Evolutionary conservation across 768 basidiomycete species (phyloP), one percentile per base, ranked within the genome.

Genomic region (Collybiopsis luxurians): DNA sequence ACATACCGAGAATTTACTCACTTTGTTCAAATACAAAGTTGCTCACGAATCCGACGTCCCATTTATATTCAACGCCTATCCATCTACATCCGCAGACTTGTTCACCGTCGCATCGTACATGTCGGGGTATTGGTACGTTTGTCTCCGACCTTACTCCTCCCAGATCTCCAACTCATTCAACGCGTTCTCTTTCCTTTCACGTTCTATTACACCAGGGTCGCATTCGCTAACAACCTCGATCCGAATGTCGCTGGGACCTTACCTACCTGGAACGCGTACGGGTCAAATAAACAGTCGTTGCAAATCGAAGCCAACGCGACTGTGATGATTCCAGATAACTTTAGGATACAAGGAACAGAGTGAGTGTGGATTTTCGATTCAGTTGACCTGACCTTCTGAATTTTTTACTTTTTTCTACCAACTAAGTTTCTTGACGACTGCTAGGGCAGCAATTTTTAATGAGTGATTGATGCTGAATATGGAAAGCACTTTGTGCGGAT

Each of bases 151-250:
- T 26, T 2, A 26, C 1, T 9, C 15, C n/a, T n/a, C n/a, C n/a
- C n/a, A n/a, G n/a, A n/a, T n/a, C n/a, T n/a, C n/a, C n/a, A n/a
- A n/a, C n/a, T n/a, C n/a, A n/a, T n/a, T n/a, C n/a, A n/a, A n/a
- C n/a, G n/a, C n/a, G n/a, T n/a, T n/a, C n/a, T n/a, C n/a, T n/a
- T n/a, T n/a, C n/a, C n/a, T n/a, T n/a, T n/a, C n/a, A n/a, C n/a
- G n/a, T n/a, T n/a, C n/a, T n/a, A n/a, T n/a, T n/a, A n/a, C n/a
- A n/a, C n/a, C n/a, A 67, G 69, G 69, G 60, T 70, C 43, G 69
- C 69, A 11, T 70, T 70, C 47, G 66, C 64, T 2, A 64, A 60
- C 19, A 62, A 61, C 7, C 57, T 69, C 7, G 56, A 64, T n/a
- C 68, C 68, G 17, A 69, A 69, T 30, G 66, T 67, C 23, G 63